Percentiles rank a stretch among this genome's conserved stretches.
These are phyloP conservation scores for Grigorovia jiainica DNA, from an alignment of 805 yeast genomes.

Conservation along the genomic window DNA sequence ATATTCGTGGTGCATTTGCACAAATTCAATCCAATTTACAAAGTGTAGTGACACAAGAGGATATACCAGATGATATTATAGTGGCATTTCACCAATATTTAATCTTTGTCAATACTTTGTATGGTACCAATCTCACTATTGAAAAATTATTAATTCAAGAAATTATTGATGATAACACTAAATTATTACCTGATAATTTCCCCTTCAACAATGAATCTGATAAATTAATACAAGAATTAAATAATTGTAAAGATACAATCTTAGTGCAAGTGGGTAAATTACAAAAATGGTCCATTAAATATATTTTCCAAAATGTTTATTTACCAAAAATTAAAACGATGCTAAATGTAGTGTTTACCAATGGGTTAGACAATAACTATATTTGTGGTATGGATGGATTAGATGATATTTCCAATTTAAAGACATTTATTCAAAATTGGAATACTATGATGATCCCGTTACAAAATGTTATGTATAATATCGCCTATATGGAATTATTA, in stretches of 20 bases:
- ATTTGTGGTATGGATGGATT: conserved; percentile 27
- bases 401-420: conserved; percentile 29
- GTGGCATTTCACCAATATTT: conserved; percentile 48
- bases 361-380: conserved; percentile 18
- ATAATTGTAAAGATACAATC: conserved; percentile 17
- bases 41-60: conserved; percentile 26
- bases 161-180: conserved; percentile 24
- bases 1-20: conserved; percentile 30
- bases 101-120: conserved; percentile 63
- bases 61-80: conserved; percentile 20
- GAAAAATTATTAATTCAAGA: conserved; percentile 36
- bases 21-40: conserved; percentile 29
- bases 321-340: conserved; percentile 33
- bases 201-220: conserved; percentile 31
- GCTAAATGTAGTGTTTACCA: conserved; percentile 33
- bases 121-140: conserved; percentile 51
- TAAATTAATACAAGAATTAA: conserved; percentile 21
- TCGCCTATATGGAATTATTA: conserved; percentile 41
- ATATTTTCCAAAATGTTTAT: conserved; percentile 32
- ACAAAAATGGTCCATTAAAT: conserved; percentile 33
- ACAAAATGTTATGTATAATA: conserved; percentile 44
- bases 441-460: conserved; percentile 55
- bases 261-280: conserved; percentile 23
- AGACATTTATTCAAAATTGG: conserved; percentile 59
- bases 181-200: conserved; percentile 28